Conservation (phyloP, 164 flowering plant species). For the Tetracentron sinense region DNA sequence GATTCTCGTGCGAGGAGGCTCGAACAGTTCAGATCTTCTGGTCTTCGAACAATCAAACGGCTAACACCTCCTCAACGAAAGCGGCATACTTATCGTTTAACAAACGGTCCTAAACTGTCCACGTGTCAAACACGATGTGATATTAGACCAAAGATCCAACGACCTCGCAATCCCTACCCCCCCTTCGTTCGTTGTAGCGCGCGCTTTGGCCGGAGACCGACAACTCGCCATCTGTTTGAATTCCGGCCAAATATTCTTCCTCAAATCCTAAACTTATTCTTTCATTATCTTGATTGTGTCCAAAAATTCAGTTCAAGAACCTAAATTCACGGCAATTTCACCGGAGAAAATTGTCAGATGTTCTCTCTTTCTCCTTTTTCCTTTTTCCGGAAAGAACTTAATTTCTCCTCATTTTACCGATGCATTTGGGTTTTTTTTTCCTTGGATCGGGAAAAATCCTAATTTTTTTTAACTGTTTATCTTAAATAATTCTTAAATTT, state of each 20-base stretch:
- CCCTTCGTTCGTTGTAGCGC: constrained; percentile 2
- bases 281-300: too few relatives aligned
- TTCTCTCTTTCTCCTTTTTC: background rate
- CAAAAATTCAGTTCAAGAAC: too few relatives aligned
- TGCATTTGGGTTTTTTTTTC: too few relatives aligned
- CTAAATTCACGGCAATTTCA: background rate
- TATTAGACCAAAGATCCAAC: constrained; percentile 42
- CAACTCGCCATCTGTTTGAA: background rate
- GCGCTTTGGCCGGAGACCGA: background rate
- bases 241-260: background rate
- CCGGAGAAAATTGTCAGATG: background rate
- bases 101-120: constrained; percentile 29
- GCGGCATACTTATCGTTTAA: constrained; percentile 43
- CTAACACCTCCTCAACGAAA: constrained; percentile 3
- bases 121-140: constrained; percentile 39
- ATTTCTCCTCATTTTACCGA: too few relatives aligned
- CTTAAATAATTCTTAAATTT: too few relatives aligned
- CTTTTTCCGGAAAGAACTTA: background rate
- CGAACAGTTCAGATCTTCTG: constrained; percentile 16
- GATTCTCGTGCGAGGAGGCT: too few relatives aligned
- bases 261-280: too few relatives aligned
- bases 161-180: constrained; percentile 29
- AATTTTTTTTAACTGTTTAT: too few relatives aligned
- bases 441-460: too few relatives aligned
- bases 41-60: constrained; percentile 19